A percentile compares a stretch with the other conserved stretches of the same genome.
phyloP scores from a whole-genome alignment of 345 rosid species.

The Heritiera littoralis region DNA sequence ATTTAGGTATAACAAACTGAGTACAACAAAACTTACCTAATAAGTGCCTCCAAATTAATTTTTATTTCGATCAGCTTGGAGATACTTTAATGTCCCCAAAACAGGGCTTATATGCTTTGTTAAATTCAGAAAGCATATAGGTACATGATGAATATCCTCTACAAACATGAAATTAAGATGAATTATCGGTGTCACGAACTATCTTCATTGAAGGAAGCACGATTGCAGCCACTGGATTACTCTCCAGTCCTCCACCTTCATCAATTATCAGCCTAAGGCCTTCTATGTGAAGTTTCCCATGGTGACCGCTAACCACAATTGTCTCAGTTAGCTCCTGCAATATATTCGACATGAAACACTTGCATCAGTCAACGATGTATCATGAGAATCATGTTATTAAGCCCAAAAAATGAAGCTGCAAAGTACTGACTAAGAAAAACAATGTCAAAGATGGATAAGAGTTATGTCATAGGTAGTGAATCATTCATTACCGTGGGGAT shows the following conservation, averaged over 20 bases:
- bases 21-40: too few species aligned
- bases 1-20: too few species aligned
- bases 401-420: background rate
- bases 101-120: background rate
- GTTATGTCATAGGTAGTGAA: slow-evolving; percentile 9
- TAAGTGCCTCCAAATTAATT: too few species aligned
- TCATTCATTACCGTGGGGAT: slow-evolving; percentile 60
- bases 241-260: slow-evolving; percentile 73
- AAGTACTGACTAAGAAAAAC: background rate
- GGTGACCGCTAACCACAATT: slow-evolving; percentile 79
- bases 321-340: slow-evolving; percentile 47
- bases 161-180: slow-evolving; percentile 23
- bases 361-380: slow-evolving; percentile 26
- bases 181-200: slow-evolving; percentile 56
- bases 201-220: slow-evolving; percentile 72
- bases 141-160: background rate
- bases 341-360: slow-evolving; percentile 10
- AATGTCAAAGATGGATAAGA: background rate
- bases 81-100: slow-evolving; percentile 2
- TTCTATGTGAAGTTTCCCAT: slow-evolving; percentile 74
- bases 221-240: slow-evolving; percentile 76
- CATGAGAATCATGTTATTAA: background rate
- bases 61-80: background rate
- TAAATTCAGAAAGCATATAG: background rate
- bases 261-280: slow-evolving; percentile 80